Conservation (phyloP, 192 early-diverging fungal genomes). For the Coemansia sp. region DNA sequence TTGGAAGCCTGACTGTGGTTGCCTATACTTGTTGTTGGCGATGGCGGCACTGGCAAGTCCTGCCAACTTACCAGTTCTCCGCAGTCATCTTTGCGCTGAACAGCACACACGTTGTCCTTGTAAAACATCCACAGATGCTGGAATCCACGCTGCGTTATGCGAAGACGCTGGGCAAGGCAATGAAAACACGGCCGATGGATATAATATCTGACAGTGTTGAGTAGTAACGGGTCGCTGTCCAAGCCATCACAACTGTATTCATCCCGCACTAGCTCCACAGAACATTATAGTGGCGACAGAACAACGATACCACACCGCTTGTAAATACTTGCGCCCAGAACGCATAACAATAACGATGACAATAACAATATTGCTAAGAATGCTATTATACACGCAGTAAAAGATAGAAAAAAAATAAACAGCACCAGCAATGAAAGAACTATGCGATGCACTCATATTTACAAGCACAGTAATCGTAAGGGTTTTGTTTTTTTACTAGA, state of each 20-base stretch:
- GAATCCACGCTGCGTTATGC: constrained; percentile 51
- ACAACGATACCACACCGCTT: constrained; percentile 52
- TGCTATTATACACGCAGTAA: too few species aligned
- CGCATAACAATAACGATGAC: constrained; percentile 5
- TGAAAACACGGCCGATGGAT: constrained; percentile 53
- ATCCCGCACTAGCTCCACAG: constrained; percentile 54
- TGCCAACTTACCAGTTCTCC: constrained; percentile 44
- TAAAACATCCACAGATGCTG: constrained; percentile 56
- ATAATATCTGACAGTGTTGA: constrained; percentile 51
- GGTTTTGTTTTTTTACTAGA: background rate
- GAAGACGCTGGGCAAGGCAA: constrained; percentile 48
- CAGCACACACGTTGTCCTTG: constrained; percentile 45
- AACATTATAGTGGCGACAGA: constrained; percentile 44
- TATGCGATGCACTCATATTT: background rate
- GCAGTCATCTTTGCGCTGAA: constrained; percentile 40
- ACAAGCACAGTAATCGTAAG: background rate
- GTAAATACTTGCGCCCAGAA: constrained; percentile 24
- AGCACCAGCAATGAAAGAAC: background rate
- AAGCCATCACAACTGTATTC: constrained; percentile 51
- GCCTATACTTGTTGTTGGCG: constrained; percentile 16
- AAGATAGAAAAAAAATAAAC: background rate
- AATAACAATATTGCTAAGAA: too few species aligned
- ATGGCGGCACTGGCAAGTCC: constrained; percentile 33
- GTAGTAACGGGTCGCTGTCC: constrained; percentile 49
- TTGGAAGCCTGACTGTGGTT: background rate